Base-by-base conservation (phyloP, 176 grass and related monocot species). In the Juncus effusus region DNA sequence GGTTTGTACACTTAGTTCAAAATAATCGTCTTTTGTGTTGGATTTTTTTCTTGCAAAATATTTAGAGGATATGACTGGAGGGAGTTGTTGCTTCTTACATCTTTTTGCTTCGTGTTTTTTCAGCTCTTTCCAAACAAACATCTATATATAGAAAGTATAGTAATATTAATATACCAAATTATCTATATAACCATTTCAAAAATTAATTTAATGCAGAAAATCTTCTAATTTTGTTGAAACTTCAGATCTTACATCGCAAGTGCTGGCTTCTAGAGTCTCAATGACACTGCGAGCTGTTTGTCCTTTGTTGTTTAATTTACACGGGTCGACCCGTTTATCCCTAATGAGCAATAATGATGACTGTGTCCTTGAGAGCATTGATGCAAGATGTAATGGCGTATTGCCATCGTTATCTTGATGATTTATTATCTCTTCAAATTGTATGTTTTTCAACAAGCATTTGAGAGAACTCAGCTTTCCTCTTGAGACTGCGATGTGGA, bases 381-480 rank as follows among this genome's bases (percentile, higher is more conserved):
- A 83, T 44, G 60, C 74, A 5, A 91, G 41, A 59, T 91, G 88
- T 28, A 91, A 42, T 13, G 80, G 79, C 7, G 84, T 82, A 47
- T 80, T 87, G n/a, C 84, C 84, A 16, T 83, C 61, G 3, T 67
- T 38, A 60, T 76, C 82, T 61, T 35, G 50, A 35, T 65, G 59
- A 51, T 80, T 80, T 44, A 80, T 60, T 44, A 80, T 65, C 36
- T 80, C 77, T 36, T 73, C 69, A 5, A 36, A 47, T 36, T 51
- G 28, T 36, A 80, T 59, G 19, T 50, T 11, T 59, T 59, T 72
- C 61, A 80, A 37, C 38, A 80, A 55, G 38, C 68, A 73, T 71
- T 58, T 47, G 6, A 80, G 77, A 7, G 77, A 62, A 3, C 13
- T 38, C 13, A 60, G 6, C 47, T 64, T 80, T 3, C 77, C 37